Evolutionary conservation across 306 rosid species (phyloP).

Genomic region (Urtica urens): DNA sequence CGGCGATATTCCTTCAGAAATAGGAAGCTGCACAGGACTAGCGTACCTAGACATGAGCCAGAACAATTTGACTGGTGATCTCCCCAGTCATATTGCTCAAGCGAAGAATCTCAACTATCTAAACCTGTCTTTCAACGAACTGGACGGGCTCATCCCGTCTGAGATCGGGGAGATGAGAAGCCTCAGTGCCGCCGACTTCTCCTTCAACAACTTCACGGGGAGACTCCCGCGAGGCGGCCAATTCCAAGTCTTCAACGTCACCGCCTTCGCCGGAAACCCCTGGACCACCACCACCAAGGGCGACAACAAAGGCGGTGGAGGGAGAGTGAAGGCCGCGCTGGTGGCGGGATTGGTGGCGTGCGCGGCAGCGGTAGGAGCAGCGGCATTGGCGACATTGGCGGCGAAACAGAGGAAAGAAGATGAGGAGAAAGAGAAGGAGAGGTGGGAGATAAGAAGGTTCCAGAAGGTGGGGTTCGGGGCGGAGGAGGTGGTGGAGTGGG

Average conservation of each 20-base stretch:
- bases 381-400: conserved; percentile 60
- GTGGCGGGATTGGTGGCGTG: conserved; percentile 62
- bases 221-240: conserved; percentile 74
- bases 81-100: conserved; percentile 50
- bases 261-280: conserved; percentile 74
- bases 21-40: conserved; percentile 46
- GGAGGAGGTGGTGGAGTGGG: conserved; percentile 60
- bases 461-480: conserved; percentile 62
- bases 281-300: conserved; percentile 53
- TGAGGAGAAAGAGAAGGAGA: conserved; percentile 21
- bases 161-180: conserved; percentile 62
- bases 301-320: conserved; percentile 30
- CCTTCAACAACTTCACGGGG: conserved; percentile 77
- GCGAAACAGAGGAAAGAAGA: conserved; percentile 37
- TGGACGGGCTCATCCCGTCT: conserved; percentile 50
- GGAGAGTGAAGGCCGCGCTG: conserved; percentile 57
- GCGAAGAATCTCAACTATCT: conserved; percentile 50
- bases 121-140: conserved; percentile 59
- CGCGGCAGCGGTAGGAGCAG: conserved; percentile 49
- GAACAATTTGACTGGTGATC: conserved; percentile 69
- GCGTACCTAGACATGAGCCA: conserved; percentile 83
- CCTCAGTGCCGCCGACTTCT: conserved; percentile 83
- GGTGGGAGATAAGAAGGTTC: conserved; percentile 75
- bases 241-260: conserved; percentile 61
- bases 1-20: conserved; percentile 45